Evolutionary conservation across 768 basidiomycete species (phyloP), one percentile per base, ranked within the genome.

Genomic region (Termitomyces sp.): DNA sequence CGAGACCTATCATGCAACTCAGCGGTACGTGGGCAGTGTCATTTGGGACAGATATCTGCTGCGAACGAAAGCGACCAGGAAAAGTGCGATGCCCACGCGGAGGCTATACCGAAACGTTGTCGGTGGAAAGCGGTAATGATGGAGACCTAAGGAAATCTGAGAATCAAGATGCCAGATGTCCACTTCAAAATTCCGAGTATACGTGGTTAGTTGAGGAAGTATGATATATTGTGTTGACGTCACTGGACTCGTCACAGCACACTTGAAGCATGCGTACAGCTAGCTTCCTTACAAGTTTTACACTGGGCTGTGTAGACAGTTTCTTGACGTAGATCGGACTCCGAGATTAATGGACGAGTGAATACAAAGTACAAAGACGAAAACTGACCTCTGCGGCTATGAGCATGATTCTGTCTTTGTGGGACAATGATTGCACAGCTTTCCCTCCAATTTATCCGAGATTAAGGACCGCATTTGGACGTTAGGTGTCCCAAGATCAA

Each of bases 361-460:
- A 6, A 7, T 39, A 39, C 37, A 19, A 19, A 3, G 8, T 3
- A 40, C 5, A 37, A 37, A 37, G 14, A 2, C 10, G 30, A 9
- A 1, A 7, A 34, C 34, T 34, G 9, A 2, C 9, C 5, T 3
- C 34, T 37, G 35, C 35, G 35, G 35, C 35, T 34, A 12, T 34
- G 12, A 34, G 32, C 28, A 4, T 8, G 28, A 28, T 8, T 4
- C 5, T 28, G 28, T 28, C 28, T 14, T 32, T 14, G 35, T 35
- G 35, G 35, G 35, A 44, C 16, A 44, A 7, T 23, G 19, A 32
- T 32, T 8, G 43, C 16, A 47, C 30, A 32, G 46, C 46, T 49
- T 50, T 50, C 49, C 35, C 23, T 59, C 56, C 44, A 44, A 50
- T 53, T 43, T 49, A 55, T 57, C 12, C 49, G 43, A 9, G 23